These are phyloP conservation scores for Hepatocystis sp. DNA, from an alignment of 169 alveolate species.

Conservation along the genomic window DNA sequence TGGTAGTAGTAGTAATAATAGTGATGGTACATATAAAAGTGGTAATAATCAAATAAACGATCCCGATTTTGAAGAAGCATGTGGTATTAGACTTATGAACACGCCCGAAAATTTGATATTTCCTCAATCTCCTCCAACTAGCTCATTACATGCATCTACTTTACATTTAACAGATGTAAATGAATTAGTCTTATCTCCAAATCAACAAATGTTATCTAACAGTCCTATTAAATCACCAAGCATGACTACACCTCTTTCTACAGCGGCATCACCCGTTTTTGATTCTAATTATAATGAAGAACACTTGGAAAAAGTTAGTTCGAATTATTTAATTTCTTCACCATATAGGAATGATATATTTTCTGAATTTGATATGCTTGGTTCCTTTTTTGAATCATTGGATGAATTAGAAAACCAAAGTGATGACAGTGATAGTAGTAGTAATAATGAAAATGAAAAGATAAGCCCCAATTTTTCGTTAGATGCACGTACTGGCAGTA, in stretches of 20 bases:
- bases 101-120: constrained; percentile 58
- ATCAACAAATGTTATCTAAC: constrained; percentile 51
- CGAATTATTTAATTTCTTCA: constrained; percentile 57
- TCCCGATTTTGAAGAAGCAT: constrained; percentile 76
- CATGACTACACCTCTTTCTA: constrained; percentile 10
- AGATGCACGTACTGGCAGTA: constrained; percentile 12
- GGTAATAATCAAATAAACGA: constrained; percentile 33
- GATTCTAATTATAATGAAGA: constrained; percentile 66
- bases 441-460: constrained; percentile 54
- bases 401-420: constrained; percentile 67
- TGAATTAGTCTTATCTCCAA: constrained; percentile 67
- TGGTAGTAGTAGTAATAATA: constrained; percentile 2
- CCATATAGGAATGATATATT: constrained; percentile 65
- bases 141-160: constrained; percentile 68
- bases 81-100: constrained; percentile 70
- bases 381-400: constrained; percentile 62
- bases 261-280: constrained; percentile 48
- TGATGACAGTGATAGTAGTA: constrained; percentile 54
- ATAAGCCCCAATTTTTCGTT: constrained; percentile 31
- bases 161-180: constrained; percentile 71
- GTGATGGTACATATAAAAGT: constrained; percentile 6
- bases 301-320: constrained; percentile 54
- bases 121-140: constrained; percentile 74
- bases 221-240: constrained; percentile 68
- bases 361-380: constrained; percentile 65